Conservation (phyloP, 163 green algal species). For the Scenedesmus sp. region DNA sequence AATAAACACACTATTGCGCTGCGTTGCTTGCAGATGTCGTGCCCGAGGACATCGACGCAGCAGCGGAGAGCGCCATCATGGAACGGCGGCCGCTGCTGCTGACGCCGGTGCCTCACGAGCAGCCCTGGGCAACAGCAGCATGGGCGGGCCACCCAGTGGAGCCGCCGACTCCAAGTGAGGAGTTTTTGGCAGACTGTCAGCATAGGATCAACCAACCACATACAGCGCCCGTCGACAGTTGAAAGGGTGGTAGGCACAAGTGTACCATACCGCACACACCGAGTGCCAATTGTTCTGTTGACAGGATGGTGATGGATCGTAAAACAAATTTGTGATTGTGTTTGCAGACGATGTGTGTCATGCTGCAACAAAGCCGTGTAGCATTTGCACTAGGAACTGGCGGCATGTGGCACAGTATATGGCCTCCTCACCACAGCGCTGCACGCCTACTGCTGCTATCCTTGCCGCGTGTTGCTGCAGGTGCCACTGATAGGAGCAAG, state of each 20-base stretch:
- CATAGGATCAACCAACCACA: too few species aligned
- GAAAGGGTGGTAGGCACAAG: too few species aligned
- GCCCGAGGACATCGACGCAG: conserved; percentile 45
- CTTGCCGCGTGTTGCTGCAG: conserved; percentile 9
- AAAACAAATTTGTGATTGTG: too few species aligned
- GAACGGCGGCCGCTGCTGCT: conserved; percentile 53
- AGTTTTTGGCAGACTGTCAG: not conserved
- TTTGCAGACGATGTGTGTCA: too few species aligned
- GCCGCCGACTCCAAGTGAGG: not conserved
- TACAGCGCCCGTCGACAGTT: too few species aligned
- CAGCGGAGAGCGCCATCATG: conserved; percentile 41
- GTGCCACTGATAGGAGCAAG: conserved; percentile 29
- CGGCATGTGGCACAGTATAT: not conserved
- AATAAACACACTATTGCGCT: not conserved
- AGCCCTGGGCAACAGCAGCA: conserved; percentile 53
- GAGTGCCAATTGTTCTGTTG: too few species aligned
- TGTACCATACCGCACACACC: too few species aligned
- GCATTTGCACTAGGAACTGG: too few species aligned
- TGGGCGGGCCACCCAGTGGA: conserved; percentile 43
- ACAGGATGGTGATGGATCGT: too few species aligned
- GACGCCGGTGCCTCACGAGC: conserved; percentile 54
- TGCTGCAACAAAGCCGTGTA: too few species aligned
- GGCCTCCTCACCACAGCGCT: too few species aligned
- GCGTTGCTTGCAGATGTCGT: conserved; percentile 48
- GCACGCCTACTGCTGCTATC: not conserved